Evolutionary conservation across 2,329 filamentous ascomycete species (phyloP).

Genomic region (Leptographium flavum): DNA sequence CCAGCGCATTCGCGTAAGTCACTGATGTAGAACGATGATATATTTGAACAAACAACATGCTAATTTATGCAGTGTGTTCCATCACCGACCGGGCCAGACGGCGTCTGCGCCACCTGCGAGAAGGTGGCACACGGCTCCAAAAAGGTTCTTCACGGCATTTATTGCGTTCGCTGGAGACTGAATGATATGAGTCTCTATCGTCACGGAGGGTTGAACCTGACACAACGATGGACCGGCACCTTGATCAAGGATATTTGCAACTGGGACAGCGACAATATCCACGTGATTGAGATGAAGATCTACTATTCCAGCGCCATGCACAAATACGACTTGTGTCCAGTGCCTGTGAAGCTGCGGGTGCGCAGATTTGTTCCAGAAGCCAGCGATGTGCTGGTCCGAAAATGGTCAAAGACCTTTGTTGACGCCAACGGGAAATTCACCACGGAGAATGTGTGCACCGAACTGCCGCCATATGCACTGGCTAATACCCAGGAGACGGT

Average conservation of each 20-base stretch:
- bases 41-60: background rate
- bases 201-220: constrained; percentile 27
- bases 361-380: constrained; percentile 23
- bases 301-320: constrained; percentile 11
- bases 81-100: constrained; percentile 8
- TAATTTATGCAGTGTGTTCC: constrained; percentile 10
- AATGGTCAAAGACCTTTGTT: constrained; percentile 18
- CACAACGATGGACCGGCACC: constrained; percentile 26
- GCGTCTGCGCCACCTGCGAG: constrained; percentile 25
- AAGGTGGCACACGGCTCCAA: constrained; percentile 24
- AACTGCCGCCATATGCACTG: constrained; percentile 9
- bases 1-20: constrained; percentile 28
- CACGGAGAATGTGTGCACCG: background rate
- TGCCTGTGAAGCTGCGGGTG: constrained; percentile 24
- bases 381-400: constrained; percentile 24
- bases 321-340: constrained; percentile 21
- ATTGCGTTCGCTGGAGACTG: constrained; percentile 29
- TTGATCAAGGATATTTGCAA: constrained; percentile 26
- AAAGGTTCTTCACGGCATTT: constrained; percentile 31
- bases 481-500: constrained; percentile 3
- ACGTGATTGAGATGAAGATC: constrained; percentile 22
- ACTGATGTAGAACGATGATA: too few species aligned
- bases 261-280: constrained; percentile 15
- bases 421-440: background rate
- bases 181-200: constrained; percentile 26